phyloP scores from a whole-genome alignment of 192 early-diverging fungal genomes.

The Rhizoclosmatium sp. region DNA sequence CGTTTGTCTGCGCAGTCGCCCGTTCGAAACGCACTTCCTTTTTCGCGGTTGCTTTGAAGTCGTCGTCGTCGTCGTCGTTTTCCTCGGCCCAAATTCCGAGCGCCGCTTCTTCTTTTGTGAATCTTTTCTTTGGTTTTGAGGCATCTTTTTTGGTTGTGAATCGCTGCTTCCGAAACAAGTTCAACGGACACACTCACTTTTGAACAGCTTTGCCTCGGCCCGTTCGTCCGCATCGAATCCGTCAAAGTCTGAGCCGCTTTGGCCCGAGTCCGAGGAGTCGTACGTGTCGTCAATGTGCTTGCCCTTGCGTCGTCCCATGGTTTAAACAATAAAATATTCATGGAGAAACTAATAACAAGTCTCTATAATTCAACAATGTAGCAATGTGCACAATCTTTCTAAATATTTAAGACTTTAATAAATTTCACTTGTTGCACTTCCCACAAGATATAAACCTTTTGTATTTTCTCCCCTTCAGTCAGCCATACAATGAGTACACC shows the following conservation, averaged over 20 bases:
- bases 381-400: too few species aligned
- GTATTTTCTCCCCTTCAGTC: too few species aligned
- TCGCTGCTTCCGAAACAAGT: background rate
- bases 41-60: background rate
- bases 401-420: too few species aligned
- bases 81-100: constrained; percentile 59
- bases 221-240: constrained; percentile 58
- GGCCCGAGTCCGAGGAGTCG: constrained; percentile 41
- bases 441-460: too few species aligned
- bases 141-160: background rate
- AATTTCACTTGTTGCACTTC: too few species aligned
- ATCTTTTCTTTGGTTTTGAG: constrained; percentile 44
- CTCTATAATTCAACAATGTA: too few species aligned
- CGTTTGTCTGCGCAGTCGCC: too few species aligned
- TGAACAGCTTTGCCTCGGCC: constrained; percentile 62
- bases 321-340: background rate
- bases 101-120: constrained; percentile 67
- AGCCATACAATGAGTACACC: too few species aligned
- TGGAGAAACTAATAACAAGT: too few species aligned
- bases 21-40: background rate
- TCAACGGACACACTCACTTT: constrained; percentile 3
- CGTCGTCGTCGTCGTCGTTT: constrained; percentile 21
- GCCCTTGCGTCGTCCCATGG: constrained; percentile 9
- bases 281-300: background rate
- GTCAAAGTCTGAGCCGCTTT: constrained; percentile 41